These are phyloP conservation scores for Cotoneaster glaucophyllus DNA, from an alignment of 306 rosid genomes.

Conservation along the genomic window DNA sequence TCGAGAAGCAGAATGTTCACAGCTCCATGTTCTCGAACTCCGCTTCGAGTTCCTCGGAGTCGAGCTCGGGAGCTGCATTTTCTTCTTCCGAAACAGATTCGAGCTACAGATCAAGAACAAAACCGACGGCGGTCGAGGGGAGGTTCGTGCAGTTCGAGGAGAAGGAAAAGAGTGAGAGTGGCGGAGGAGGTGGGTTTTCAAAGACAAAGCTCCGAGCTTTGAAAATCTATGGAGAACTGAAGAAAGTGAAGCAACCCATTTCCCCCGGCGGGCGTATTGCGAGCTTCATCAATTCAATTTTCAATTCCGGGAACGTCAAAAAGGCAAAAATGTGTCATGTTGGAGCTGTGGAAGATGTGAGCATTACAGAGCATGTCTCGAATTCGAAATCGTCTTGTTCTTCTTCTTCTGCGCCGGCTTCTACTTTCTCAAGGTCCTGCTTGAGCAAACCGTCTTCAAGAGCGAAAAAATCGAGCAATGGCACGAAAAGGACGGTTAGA, in stretches of 20 bases:
- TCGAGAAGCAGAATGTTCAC: slow-evolving; percentile 39
- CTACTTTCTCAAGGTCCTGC: slow-evolving; percentile 54
- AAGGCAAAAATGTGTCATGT: slow-evolving; percentile 70
- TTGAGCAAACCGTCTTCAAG: slow-evolving; percentile 48
- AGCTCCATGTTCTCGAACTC: slow-evolving; percentile 35
- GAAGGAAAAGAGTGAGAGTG: slow-evolving; percentile 12
- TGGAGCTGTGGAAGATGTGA: slow-evolving; percentile 64
- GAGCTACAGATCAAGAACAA: slow-evolving; percentile 22
- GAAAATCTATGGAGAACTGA: slow-evolving; percentile 52
- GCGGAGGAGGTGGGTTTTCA: slow-evolving; percentile 35
- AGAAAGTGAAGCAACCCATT: slow-evolving; percentile 73
- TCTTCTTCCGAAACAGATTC: slow-evolving; percentile 65
- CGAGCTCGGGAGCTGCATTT: slow-evolving; percentile 53
- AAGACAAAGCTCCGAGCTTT: slow-evolving; percentile 45
- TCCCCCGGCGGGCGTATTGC: slow-evolving; percentile 58
- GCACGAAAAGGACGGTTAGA: slow-evolving; percentile 45
- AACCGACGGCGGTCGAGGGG: slow-evolving; percentile 13
- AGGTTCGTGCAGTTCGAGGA: slow-evolving; percentile 5
- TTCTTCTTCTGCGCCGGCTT: slow-evolving; percentile 33
- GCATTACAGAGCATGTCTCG: slow-evolving; percentile 30
- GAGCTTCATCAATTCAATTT: slow-evolving; percentile 50
- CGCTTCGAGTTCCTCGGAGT: slow-evolving; percentile 51
- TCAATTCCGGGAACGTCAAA: slow-evolving; percentile 59
- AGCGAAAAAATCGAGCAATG: slow-evolving; percentile 27
- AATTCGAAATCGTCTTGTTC: slow-evolving; percentile 20